phyloP scores from a whole-genome alignment of 495 filamentous ascomycete genomes.

The Sordaria brevicollis region DNA sequence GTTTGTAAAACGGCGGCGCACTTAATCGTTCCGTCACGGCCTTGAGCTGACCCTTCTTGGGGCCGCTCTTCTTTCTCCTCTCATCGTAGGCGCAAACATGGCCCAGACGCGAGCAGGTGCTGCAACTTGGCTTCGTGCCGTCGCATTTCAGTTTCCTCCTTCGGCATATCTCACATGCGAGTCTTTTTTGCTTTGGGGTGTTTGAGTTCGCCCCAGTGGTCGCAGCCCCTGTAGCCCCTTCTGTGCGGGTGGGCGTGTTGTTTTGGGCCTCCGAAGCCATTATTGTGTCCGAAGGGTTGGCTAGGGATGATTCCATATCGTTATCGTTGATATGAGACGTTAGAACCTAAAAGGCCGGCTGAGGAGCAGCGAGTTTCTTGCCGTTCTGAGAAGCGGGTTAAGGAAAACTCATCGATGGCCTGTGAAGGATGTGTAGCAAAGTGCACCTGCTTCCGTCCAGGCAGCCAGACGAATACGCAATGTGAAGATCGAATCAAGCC shows the following conservation, averaged over 20 bases:
- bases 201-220: slow-evolving; percentile 45
- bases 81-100: slow-evolving; percentile 96
- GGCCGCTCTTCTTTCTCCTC: slow-evolving; percentile 92
- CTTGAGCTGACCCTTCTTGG: slow-evolving; percentile 97
- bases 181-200: slow-evolving; percentile 77
- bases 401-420: neutral
- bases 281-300: slow-evolving; percentile 24
- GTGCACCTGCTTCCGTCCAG: neutral
- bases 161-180: slow-evolving; percentile 93
- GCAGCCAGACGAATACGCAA: neutral
- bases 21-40: slow-evolving; percentile 88
- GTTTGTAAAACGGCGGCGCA: slow-evolving; percentile 32
- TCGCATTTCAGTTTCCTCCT: slow-evolving; percentile 85
- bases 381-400: neutral
- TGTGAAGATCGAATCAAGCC: neutral
- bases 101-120: slow-evolving; percentile 78
- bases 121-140: slow-evolving; percentile 73
- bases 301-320: slow-evolving; percentile 33
- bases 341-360: neutral
- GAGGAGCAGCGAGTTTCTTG: neutral
- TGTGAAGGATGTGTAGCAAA: neutral
- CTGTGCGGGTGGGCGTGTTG: slow-evolving; percentile 16
- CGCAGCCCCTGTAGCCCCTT: slow-evolving; percentile 14
- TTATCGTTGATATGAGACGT: neutral
- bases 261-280: slow-evolving; percentile 28